Conservation (phyloP, 2,329 filamentous ascomycete genomes). For the Pyrenochaeta sp. region DNA sequence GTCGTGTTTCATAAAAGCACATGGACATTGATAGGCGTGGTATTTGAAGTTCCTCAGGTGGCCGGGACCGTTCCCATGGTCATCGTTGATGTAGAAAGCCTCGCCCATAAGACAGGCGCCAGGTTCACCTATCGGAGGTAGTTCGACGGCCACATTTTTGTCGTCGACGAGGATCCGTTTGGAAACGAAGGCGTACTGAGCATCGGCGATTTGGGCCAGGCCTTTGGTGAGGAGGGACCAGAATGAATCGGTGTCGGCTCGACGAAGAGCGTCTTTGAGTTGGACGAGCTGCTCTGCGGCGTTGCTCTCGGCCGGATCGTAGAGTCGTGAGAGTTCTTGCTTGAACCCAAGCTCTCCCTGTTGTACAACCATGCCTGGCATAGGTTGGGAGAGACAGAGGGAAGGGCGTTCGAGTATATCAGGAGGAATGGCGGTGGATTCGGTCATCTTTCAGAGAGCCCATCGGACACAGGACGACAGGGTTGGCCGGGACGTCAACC, state of each 20-base stretch:
- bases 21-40: constrained; percentile 69
- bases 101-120: constrained; percentile 70
- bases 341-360: constrained; percentile 54
- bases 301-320: constrained; percentile 61
- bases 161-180: constrained; percentile 69
- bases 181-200: constrained; percentile 73
- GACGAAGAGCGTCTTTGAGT: constrained; percentile 64
- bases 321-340: constrained; percentile 44
- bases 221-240: constrained; percentile 71
- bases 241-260: constrained; percentile 65
- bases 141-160: constrained; percentile 64
- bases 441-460: constrained; percentile 39
- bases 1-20: constrained; percentile 74
- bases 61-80: constrained; percentile 55
- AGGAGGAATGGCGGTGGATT: constrained; percentile 40
- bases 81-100: constrained; percentile 71
- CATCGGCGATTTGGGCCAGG: constrained; percentile 67
- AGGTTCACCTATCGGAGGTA: constrained; percentile 66
- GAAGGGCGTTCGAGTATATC: constrained; percentile 53
- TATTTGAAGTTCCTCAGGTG: constrained; percentile 69
- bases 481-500: too few relatives aligned
- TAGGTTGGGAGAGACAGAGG: constrained; percentile 51
- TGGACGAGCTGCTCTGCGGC: constrained; percentile 66
- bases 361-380: constrained; percentile 54
- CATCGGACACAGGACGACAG: constrained; percentile 25